Conservation (phyloP, 306 rosid species). For the Echinosophora koreensis region DNA sequence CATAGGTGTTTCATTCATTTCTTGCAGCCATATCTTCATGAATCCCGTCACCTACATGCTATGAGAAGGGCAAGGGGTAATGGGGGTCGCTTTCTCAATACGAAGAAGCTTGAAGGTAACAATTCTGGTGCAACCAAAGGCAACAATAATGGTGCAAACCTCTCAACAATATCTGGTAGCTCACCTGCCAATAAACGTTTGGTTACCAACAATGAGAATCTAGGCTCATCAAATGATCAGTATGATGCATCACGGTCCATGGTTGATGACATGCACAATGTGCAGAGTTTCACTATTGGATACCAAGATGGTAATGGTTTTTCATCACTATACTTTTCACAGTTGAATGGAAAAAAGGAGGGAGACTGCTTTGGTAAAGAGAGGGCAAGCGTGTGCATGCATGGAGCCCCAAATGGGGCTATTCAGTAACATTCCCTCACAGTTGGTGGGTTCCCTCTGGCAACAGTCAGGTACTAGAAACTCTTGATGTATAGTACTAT, state of each 20-base stretch:
- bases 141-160: conserved; percentile 44
- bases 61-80: conserved; percentile 90
- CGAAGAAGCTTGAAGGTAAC: conserved; percentile 61
- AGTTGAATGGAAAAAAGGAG: conserved; percentile 48
- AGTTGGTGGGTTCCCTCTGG: conserved; percentile 47
- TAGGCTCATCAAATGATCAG: conserved; percentile 48
- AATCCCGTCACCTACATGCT: conserved; percentile 88
- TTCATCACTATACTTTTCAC: conserved; percentile 52
- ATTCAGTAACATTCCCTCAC: conserved; percentile 49
- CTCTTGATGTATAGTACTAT: not conserved
- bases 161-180: conserved; percentile 41
- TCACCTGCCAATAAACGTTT: conserved; percentile 34
- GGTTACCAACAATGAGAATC: conserved; percentile 48
- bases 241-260: conserved; percentile 46
- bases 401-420: conserved; percentile 61
- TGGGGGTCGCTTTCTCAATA: conserved; percentile 90
- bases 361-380: conserved; percentile 56
- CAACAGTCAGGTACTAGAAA: conserved; percentile 41
- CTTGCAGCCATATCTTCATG: conserved; percentile 89
- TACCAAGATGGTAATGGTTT: conserved; percentile 49
- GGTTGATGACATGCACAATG: conserved; percentile 41
- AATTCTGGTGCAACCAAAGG: conserved; percentile 44
- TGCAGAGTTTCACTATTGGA: conserved; percentile 48
- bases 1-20: conserved; percentile 31
- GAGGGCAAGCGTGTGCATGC: conserved; percentile 58